phyloP scores from a whole-genome alignment of 257 asterid species.

The Echites panduratus region DNA sequence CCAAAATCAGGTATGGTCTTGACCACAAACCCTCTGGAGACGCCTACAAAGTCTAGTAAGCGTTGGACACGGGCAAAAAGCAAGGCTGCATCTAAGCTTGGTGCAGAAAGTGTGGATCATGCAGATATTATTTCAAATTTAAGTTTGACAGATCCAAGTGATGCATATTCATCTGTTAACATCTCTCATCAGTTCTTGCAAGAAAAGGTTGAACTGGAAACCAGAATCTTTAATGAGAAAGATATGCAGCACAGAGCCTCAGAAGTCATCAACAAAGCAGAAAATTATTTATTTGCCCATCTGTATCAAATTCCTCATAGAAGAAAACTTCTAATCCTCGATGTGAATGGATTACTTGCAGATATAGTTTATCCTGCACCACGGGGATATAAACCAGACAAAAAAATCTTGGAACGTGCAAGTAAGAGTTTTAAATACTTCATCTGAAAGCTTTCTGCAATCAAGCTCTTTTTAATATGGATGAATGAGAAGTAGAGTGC shows the following conservation, averaged over 20 bases:
- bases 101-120: constrained; percentile 22
- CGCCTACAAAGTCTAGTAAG: constrained; percentile 14
- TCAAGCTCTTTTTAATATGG: constrained; percentile 1
- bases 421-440: constrained; percentile 35
- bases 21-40: constrained; percentile 21
- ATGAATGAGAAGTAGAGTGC: constrained; percentile 3
- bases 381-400: constrained; percentile 37
- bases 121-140: constrained; percentile 23
- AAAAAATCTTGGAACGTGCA: constrained; percentile 55
- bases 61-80: too few relatives aligned
- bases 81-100: constrained; percentile 15
- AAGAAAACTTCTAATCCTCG: constrained; percentile 79
- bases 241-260: constrained; percentile 12
- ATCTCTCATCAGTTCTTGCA: background rate
- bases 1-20: constrained; percentile 18
- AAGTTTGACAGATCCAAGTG: constrained; percentile 24
- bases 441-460: background rate
- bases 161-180: too few relatives aligned
- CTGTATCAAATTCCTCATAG: constrained; percentile 20
- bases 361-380: constrained; percentile 71
- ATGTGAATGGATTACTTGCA: constrained; percentile 86
- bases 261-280: constrained; percentile 20
- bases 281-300: constrained; percentile 10
- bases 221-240: background rate
- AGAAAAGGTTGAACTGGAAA: background rate